Evolutionary conservation across 257 asterid genomes (phyloP).

Genomic region (Hygrophila difformis): DNA sequence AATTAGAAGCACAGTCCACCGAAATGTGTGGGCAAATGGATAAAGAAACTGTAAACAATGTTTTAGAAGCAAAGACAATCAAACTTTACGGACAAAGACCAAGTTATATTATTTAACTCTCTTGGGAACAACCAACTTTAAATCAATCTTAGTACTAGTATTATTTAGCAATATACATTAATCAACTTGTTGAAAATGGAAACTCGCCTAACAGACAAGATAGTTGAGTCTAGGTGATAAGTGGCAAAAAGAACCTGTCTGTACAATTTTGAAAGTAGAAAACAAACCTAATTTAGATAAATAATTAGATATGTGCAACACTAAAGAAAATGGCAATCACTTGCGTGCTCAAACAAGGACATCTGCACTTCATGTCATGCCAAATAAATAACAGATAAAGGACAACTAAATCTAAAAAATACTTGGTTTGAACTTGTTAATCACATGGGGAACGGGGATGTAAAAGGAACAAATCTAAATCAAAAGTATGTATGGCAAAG

Average conservation of each 20-base stretch:
- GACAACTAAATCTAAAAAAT: constrained; percentile 1
- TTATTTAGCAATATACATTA: neutral
- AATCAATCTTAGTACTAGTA: no score
- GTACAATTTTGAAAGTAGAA: no score
- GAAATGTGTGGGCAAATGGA: no score
- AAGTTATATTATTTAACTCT: neutral
- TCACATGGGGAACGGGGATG: neutral
- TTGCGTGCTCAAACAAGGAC: neutral
- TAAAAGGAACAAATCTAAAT: no score
- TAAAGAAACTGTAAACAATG: no score
- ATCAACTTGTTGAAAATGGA: neutral
- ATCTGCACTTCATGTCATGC: neutral
- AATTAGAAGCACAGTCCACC: no score
- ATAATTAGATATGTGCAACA: neutral
- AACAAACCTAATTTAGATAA: no score
- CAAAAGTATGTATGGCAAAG: no score
- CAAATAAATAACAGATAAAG: no score
- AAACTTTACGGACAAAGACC: constrained; percentile 9
- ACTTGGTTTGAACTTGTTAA: neutral
- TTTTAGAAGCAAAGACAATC: no score
- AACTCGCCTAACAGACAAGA: neutral
- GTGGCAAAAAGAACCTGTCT: no score
- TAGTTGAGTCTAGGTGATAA: no score
- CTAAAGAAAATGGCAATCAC: neutral
- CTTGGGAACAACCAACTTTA: neutral